Evolutionary conservation across 2,329 filamentous ascomycete species (phyloP), one percentile per base, ranked within the genome.

Genomic region (Huntiella decipiens): DNA sequence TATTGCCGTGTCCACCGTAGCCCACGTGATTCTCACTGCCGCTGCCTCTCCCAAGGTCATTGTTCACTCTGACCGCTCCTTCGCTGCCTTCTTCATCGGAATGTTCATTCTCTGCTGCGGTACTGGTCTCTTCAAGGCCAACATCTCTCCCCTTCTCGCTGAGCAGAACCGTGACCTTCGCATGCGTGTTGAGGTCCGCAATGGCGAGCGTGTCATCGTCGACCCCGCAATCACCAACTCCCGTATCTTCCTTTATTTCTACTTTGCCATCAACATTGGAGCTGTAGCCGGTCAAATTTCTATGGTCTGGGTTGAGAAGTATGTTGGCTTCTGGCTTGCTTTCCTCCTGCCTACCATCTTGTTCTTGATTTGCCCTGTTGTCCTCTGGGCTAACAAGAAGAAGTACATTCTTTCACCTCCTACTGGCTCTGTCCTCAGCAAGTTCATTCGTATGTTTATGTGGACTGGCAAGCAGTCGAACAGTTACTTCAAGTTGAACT

Each of bases 101-200:
- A 62, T 69, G 31, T 55, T 70, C 32, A 56, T 56, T 17, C 64
- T 71, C 35, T 66, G 67, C 52, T 59, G 83, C 28, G 82, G 82
- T 38, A 83, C 80, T 1, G 82, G 82, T 51, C 79, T 82, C 55
- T 85, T 87, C 71, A 88, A 87, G 66, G 73, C 78, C 52, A 87
- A 87, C 56, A 80, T 87, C 38, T 76, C 77, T 0, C 77, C 79
- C 0, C 63, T 83, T 13, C 72, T 84, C 47, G 78, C 78, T 15
- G 79, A 84, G 55, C 79, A 84, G 59, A 78, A 79, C 57, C 66
- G 65, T 32, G 70, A 74, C 48, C 68, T 65, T 3, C 70, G 66
- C 50, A 69, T 75, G 52, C 68, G 66, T 43, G 67, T 82, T 46
- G 65, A 71, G 52, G 69, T 66, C 2, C 62, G 65, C 36, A 61